Conservation (phyloP, 345 rosid species). For the Erucastrum elatum region DNA sequence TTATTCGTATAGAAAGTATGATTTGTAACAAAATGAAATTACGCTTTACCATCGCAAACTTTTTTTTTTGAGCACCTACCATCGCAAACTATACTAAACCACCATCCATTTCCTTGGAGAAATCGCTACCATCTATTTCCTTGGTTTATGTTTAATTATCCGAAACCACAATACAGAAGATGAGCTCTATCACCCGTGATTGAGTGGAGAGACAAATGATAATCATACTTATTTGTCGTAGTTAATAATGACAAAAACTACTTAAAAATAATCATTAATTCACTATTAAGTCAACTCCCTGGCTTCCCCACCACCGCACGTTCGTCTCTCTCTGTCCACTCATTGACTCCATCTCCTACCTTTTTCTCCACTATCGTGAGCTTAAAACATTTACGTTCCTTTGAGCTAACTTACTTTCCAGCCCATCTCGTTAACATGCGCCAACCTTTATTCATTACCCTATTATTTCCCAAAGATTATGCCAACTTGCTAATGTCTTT, state of each 20-base stretch:
- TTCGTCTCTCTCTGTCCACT: slow-evolving; percentile 38
- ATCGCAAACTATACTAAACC: too few species aligned
- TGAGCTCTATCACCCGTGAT: slow-evolving; percentile 37
- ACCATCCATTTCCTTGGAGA: too few species aligned
- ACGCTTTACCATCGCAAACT: too few species aligned
- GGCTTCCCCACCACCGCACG: slow-evolving; percentile 42
- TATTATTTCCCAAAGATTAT: slow-evolving; percentile 7
- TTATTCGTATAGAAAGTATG: too few species aligned
- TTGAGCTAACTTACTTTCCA: slow-evolving; percentile 25
- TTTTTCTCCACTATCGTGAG: slow-evolving; percentile 30
- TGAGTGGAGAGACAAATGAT: slow-evolving; percentile 26
- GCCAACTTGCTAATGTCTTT: slow-evolving; percentile 28
- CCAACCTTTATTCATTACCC: neutral
- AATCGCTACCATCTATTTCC: neutral
- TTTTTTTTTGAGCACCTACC: too few species aligned
- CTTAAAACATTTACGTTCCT: neutral
- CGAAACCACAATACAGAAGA: neutral
- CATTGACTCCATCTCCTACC: slow-evolving; percentile 29
- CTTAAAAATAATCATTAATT: slow-evolving; percentile 14
- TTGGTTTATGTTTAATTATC: neutral
- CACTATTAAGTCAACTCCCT: slow-evolving; percentile 37
- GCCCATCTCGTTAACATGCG: slow-evolving; percentile 18
- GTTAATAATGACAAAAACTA: slow-evolving; percentile 28
- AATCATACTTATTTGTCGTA: slow-evolving; percentile 27
- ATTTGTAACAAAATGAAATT: too few species aligned